Conservation (phyloP, 495 filamentous ascomycete species). For the Sphaerosporella brunnea region DNA sequence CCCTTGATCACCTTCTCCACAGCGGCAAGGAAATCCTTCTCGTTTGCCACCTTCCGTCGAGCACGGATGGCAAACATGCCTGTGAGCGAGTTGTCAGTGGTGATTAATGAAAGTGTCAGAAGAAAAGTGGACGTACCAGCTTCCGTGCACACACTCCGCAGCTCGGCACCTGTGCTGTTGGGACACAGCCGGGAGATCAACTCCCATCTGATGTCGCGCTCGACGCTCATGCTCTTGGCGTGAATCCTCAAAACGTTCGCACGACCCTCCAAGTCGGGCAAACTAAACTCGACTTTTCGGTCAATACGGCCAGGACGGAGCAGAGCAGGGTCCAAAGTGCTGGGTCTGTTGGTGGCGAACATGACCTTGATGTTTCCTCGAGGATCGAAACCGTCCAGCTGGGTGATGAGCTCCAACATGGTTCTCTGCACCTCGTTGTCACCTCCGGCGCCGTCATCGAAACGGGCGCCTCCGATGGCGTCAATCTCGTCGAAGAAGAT, state of each 20-base stretch:
- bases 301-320: constrained; percentile 97
- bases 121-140: constrained; percentile 16
- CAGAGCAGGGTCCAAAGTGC: constrained; percentile 84
- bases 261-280: constrained; percentile 88
- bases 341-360: constrained; percentile 96
- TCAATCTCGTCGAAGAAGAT: constrained; percentile 99
- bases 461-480: constrained; percentile 92
- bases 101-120: constrained; percentile 1
- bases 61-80: constrained; percentile 93
- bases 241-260: constrained; percentile 97
- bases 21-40: constrained; percentile 96
- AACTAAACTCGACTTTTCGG: constrained; percentile 94
- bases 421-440: constrained; percentile 99
- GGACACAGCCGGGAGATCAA: constrained; percentile 90
- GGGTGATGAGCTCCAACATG: constrained; percentile 96
- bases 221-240: constrained; percentile 98
- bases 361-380: constrained; percentile 99
- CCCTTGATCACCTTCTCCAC: constrained; percentile 99
- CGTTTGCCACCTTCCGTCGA: constrained; percentile 89
- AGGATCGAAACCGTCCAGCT: constrained; percentile 92
- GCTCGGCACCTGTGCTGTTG: constrained; percentile 88
- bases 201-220: constrained; percentile 97
- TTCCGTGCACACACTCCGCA: constrained; percentile 35
- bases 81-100: constrained; percentile 4
- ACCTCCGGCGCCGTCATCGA: constrained; percentile 92